Base-by-base conservation (phyloP, 495 filamentous ascomycete genomes). In the Hypoxylon cercidicola region DNA sequence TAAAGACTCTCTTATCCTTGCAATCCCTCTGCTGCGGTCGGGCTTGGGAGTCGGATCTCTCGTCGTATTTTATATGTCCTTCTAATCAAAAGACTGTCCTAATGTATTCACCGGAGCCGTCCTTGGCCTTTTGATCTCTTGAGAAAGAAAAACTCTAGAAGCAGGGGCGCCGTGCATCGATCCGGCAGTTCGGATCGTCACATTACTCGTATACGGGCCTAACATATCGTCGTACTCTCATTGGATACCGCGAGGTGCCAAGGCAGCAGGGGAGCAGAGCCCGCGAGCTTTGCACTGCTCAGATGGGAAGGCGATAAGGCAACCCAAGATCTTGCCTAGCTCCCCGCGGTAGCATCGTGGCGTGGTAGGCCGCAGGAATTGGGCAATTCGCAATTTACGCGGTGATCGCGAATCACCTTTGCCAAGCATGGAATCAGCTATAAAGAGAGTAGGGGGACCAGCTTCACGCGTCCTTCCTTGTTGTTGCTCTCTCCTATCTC, bases 281-380 rank as follows among this genome's bases (percentile, higher is more conserved):
- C 53, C 16, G 41, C 11, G 30, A 62, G 45, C 49, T 55, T 60
- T 40, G 54, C 49, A 56, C 55, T 41, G 48, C 65, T 60, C 34
- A 60, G 19, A 59, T 25, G 43, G 60, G 60, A 63, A 68, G 60
- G 55, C 50, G 59, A 63, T 59, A 60, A 68, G 44, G 47, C 25
- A 43, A 13, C 20, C 60, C 50, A 63, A 63, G 65, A 51, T 50
- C 56, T 47, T 4, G 39, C 19, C 35, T 47, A 21, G 39, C 35
- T 59, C 65, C 65, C 65, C 60, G 59, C 64, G 34, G 65, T 68
- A 56, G 51, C 45, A 68, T 68, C 49, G 50, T 35, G 37, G 30
- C 43, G 39, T 46, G 32, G 52, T 13, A 34, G n/a, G 12, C 45
- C 54, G 55, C 49, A 60, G 49, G 32, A 52, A 40, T 51, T 37